phyloP scores from a whole-genome alignment of 176 grass and related monocot species.

The Poa annua region DNA sequence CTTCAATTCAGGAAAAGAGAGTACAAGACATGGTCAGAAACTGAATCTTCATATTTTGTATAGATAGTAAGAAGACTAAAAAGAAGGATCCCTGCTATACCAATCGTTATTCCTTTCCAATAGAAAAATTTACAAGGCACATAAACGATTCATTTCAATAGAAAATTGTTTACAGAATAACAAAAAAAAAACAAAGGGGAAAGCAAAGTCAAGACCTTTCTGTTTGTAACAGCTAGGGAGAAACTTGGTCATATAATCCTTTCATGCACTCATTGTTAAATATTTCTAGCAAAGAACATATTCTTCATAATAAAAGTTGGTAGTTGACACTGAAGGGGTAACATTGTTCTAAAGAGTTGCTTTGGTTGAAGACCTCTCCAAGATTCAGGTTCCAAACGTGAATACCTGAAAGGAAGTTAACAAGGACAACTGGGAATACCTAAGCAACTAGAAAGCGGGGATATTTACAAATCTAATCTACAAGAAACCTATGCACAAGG shows the following conservation, averaged over 20 bases:
- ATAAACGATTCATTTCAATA: neutral
- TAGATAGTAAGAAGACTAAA: neutral
- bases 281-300: constrained; percentile 12
- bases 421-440: neutral
- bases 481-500: neutral
- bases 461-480: neutral
- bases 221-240: constrained; percentile 17
- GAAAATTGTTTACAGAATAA: neutral
- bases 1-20: neutral
- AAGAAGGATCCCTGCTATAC: neutral
- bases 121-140: neutral
- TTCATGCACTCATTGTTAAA: neutral
- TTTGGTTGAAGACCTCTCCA: constrained; percentile 13
- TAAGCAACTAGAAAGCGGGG: neutral
- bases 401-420: neutral
- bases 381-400: constrained; percentile 36
- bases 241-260: constrained; percentile 1
- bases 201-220: constrained; percentile 2
- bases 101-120: neutral
- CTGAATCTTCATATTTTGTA: neutral
- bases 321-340: constrained; percentile 13
- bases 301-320: constrained; percentile 9
- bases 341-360: constrained; percentile 20
- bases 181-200: too few species aligned
- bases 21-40: neutral